Percentiles rank a stretch among this genome's conserved stretches.
Evolutionary conservation across 768 basidiomycete genomes (phyloP).

Genomic region (Tubosaeta sp.): DNA sequence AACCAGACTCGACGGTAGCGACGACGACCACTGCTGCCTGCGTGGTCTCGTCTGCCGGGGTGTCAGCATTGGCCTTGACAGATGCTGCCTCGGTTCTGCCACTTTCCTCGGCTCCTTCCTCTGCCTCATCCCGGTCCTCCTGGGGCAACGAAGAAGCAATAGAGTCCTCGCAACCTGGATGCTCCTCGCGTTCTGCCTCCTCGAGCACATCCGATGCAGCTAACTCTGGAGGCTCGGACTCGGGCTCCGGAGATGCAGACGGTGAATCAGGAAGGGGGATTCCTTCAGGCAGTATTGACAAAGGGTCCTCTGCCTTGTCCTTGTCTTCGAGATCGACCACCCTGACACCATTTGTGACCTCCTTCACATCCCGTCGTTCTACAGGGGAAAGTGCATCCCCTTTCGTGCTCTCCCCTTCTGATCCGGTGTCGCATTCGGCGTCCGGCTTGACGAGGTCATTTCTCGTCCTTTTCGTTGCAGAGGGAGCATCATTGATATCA

Average conservation of each 20-base stretch:
- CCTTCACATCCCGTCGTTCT: slow-evolving; percentile 53
- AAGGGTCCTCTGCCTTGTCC: slow-evolving; percentile 8
- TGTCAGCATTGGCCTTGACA: neutral
- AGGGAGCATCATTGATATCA: slow-evolving; percentile 32
- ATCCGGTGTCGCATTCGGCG: slow-evolving; percentile 21
- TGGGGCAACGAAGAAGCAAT: slow-evolving; percentile 20
- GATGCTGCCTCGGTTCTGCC: slow-evolving; percentile 2
- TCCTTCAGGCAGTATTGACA: slow-evolving; percentile 26
- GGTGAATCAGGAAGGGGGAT: slow-evolving; percentile 39
- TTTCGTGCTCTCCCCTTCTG: slow-evolving; percentile 13
- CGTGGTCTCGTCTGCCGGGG: slow-evolving; percentile 3
- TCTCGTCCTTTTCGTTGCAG: slow-evolving; percentile 33
- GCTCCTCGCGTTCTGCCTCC: slow-evolving; percentile 11
- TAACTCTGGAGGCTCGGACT: slow-evolving; percentile 5
- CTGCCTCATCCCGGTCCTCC: slow-evolving; percentile 1
- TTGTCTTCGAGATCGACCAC: slow-evolving; percentile 58
- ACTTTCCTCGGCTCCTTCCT: slow-evolving; percentile 2
- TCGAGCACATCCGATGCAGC: slow-evolving; percentile 3
- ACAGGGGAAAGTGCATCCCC: slow-evolving; percentile 16
- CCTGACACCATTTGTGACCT: slow-evolving; percentile 67
- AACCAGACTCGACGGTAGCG: slow-evolving; percentile 2
- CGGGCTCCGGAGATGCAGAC: slow-evolving; percentile 20
- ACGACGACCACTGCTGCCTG: slow-evolving; percentile 2
- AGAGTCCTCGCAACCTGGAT: slow-evolving; percentile 17
- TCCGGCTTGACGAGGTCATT: slow-evolving; percentile 23